phyloP scores from a whole-genome alignment of 176 grass and related monocot species.

The Aegilops tauschii region DNA sequence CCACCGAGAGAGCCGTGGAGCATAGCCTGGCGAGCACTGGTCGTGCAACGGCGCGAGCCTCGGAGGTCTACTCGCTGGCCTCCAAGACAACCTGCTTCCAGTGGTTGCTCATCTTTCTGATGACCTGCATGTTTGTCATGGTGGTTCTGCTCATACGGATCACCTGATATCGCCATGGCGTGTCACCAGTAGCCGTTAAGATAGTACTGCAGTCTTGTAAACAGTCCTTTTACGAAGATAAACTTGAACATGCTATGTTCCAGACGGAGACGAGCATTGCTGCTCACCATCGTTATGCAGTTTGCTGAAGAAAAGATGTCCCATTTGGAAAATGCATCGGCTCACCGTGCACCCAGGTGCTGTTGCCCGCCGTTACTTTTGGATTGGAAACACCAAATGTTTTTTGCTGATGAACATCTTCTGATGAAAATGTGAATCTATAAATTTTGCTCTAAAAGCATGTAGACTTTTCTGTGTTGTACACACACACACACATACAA shows the following conservation, averaged over 20 bases:
- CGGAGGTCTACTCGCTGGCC: slow-evolving; percentile 59
- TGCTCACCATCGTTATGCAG: background rate
- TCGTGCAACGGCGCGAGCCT: slow-evolving; percentile 54
- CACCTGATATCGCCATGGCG: slow-evolving; percentile 35
- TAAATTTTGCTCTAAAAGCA: background rate
- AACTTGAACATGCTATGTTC: too few species aligned
- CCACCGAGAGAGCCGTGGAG: slow-evolving; percentile 73
- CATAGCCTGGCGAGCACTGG: slow-evolving; percentile 74
- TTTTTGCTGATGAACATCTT: background rate
- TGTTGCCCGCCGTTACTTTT: background rate
- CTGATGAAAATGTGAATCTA: background rate
- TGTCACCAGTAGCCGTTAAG: too few species aligned
- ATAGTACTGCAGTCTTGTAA: background rate
- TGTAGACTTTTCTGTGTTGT: background rate
- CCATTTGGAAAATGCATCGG: background rate
- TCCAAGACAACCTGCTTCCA: slow-evolving; percentile 91
- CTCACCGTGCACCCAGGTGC: background rate
- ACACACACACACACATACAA: too few species aligned
- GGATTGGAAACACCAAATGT: background rate
- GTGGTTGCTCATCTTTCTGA: slow-evolving; percentile 79
- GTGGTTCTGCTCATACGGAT: slow-evolving; percentile 83
- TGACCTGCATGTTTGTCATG: slow-evolving; percentile 91
- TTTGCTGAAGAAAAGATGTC: background rate
- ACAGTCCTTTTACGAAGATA: background rate
- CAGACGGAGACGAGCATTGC: background rate